Evolutionary conservation across 345 rosid species (phyloP).

Genomic region (Microcos paniculata): DNA sequence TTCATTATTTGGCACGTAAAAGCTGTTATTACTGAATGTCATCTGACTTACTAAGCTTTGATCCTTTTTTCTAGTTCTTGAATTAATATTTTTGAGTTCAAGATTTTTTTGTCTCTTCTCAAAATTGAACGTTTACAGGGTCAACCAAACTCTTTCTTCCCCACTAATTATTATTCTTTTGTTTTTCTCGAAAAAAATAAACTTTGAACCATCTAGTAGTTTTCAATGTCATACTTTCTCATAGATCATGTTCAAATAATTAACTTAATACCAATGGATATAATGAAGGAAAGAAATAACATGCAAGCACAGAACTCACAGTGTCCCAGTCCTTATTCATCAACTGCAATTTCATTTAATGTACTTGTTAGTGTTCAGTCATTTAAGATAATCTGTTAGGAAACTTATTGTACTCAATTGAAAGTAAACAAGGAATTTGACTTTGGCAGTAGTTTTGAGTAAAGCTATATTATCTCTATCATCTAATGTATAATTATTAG

Average conservation of each 20-base stretch:
- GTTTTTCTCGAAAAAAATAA: background rate
- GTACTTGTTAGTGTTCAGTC: background rate
- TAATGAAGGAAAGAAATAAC: background rate
- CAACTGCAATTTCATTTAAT: background rate
- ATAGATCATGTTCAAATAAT: background rate
- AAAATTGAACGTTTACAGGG: background rate
- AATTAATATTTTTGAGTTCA: background rate
- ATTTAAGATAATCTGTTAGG: background rate
- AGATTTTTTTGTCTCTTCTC: background rate
- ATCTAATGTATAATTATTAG: background rate
- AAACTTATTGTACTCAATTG: background rate
- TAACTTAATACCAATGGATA: background rate
- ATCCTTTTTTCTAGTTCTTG: background rate
- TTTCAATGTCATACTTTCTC: background rate
- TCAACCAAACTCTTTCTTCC: background rate
- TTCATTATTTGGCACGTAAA: background rate
- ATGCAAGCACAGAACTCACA: background rate
- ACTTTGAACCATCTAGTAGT: background rate
- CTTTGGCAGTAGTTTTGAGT: background rate
- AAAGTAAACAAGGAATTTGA: background rate
- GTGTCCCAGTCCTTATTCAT: too few species aligned
- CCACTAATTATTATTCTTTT: background rate
- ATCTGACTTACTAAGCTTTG: background rate
- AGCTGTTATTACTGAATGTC: background rate
- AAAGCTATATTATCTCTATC: background rate